Evolutionary conservation across 768 basidiomycete species (phyloP), one percentile per base, ranked within the genome.

Genomic region (Dentipellis sp.): DNA sequence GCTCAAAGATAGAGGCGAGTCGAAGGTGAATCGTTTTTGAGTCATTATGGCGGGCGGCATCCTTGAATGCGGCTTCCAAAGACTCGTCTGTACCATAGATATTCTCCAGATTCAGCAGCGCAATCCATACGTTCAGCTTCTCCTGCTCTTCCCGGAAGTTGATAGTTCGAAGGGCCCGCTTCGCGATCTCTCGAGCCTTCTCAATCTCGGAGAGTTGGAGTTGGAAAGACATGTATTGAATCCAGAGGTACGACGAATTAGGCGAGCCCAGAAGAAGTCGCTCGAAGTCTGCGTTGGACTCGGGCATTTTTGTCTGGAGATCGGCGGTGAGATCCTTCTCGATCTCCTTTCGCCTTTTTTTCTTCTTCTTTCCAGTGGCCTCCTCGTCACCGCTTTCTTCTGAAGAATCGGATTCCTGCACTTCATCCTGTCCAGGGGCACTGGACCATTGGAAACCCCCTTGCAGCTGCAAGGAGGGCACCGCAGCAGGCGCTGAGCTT

Each of bases 211-310:
- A 91, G n/a, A 99, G 80, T 62, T 93, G 93, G 10, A 98, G 76
- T 64, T 94, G 92, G 81, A 97, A 95, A 9, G 97, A 95, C 93
- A 99, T 98, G 69, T 94, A 99, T 69, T 97, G 94, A 57, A 99
- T 86, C 97, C 97, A 99, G 36, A 98, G 78, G 71, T 88, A 97
- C 0, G 97, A 98, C 7, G 94, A 98, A 67, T 97, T 93, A 1
- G 97, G 95, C 0, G 95, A 94, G 29, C 91, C 91, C 39, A 98
- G 78, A 48, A 99, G 79, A 37, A 91, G 72, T 11, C 97, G 83
- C 69, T 99, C 97, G 63, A 97, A 99, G 68, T 99, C 95, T 35
- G 88, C 82, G 58, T 87, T 91, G 1, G 97, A 97, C 67, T 92
- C 90, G 1, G 97, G 97, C 19, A 76, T 76, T 63, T 84, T 87